Base-by-base conservation (phyloP, 2,329 filamentous ascomycete genomes). In the Cladophialophora immunda region DNA sequence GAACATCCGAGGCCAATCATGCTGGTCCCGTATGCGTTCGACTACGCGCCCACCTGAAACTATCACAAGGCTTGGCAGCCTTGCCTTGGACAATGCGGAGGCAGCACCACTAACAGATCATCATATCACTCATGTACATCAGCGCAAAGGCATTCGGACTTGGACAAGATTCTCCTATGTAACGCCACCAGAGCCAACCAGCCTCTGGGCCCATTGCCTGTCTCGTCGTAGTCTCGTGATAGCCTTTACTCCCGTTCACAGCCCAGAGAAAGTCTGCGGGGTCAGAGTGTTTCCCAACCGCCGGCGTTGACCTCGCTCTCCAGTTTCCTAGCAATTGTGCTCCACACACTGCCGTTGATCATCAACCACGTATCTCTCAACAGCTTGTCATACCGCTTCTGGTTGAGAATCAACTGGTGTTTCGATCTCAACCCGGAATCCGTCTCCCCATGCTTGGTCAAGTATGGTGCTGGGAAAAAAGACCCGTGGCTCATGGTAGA, bases 221-320 rank as follows among this genome's bases (percentile, higher is more conserved):
- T 13, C 22, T 50, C 4, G 9, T 50, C 19, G 11, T 50, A 25
- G 19, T 50, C 45, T 25, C 19, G 15, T 50, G 45, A 50, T 11
- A 50, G 11, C 22, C 22, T 25, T 25, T 50, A 15, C 45, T 50
- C 45, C 45, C 2, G 22, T 22, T 50, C 45, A 50, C 45, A 50
- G 13, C 45, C 11, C 45, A 15, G 22, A 50, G 38, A 17, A 9
- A 45, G 17, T 19, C 5, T 45, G 1, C 38, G 30, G 29, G 30
- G 27, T 53, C 59, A 70, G 30, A 73, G 61, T 17, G 71, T 97
- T 82, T 99, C 95, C 95, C 95, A 99, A 0, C 95, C 95, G 0
- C 95, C 95, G 74, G 93, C 97, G 76, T 99, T 99, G 53, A 97
- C 93, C 78, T 99, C 95, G 15, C 92, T 91, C 82, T 99, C 95